Conservation (phyloP, 306 rosid species). For the Prosopis cineraria region DNA sequence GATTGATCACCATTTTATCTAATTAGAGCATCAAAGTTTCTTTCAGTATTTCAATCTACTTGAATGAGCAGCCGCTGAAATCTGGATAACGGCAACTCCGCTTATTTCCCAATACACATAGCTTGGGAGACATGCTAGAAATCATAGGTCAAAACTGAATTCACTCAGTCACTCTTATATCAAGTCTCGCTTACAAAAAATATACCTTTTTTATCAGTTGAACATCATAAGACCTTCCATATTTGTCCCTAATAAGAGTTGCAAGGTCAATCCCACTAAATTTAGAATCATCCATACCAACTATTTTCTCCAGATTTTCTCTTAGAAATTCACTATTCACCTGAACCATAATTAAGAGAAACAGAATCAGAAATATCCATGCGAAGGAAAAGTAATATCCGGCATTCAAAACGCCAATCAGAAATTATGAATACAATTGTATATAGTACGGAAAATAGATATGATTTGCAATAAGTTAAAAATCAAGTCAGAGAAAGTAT, state of each 20-base stretch:
- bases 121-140: neutral
- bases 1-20: neutral
- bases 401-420: neutral
- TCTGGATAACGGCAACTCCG: constrained; percentile 10
- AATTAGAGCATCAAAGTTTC: neutral
- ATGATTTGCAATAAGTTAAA: neutral
- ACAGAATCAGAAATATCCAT: constrained; percentile 19
- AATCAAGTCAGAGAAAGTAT: neutral
- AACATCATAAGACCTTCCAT: constrained; percentile 94
- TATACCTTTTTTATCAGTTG: constrained; percentile 89
- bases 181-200: neutral
- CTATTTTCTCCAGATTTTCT: constrained; percentile 80
- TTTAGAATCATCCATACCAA: constrained; percentile 80
- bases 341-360: constrained; percentile 42
- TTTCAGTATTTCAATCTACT: neutral
- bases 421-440: neutral
- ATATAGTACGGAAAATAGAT: neutral
- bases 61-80: neutral
- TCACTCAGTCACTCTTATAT: constrained; percentile 7
- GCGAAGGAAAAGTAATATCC: constrained; percentile 7
- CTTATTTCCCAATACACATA: constrained; percentile 1
- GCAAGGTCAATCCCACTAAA: constrained; percentile 95
- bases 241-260: constrained; percentile 87
- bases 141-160: neutral
- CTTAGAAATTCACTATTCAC: constrained; percentile 61